A percentile compares a stretch with the other conserved stretches of the same genome.
These are phyloP conservation scores for Dissoconium aciculare DNA, from an alignment of 2,329 filamentous ascomycete genomes.

Conservation along the genomic window DNA sequence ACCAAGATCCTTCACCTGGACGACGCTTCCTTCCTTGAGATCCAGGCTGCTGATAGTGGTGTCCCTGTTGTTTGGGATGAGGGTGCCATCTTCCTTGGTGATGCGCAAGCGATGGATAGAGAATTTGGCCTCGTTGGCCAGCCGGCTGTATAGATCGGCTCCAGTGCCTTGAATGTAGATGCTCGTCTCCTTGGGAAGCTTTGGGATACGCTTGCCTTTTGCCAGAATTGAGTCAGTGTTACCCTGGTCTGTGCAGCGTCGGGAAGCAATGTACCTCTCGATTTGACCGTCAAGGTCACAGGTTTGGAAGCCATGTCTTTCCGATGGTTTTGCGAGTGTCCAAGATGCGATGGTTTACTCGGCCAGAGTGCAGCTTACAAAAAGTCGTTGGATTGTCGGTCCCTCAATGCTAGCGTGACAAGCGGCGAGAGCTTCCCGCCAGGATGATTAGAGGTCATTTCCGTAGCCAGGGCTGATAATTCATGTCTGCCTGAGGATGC, in stretches of 20 bases:
- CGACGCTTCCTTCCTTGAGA: constrained; percentile 42
- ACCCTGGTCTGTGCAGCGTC: too few relatives aligned
- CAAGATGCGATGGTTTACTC: neutral
- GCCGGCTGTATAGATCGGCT: constrained; percentile 41
- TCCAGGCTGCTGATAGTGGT: constrained; percentile 41
- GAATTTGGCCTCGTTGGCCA: constrained; percentile 40
- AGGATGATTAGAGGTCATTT: too few relatives aligned
- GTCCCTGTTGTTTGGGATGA: constrained; percentile 40
- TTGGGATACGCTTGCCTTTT: constrained; percentile 46
- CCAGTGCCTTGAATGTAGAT: constrained; percentile 37
- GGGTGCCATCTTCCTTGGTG: constrained; percentile 48
- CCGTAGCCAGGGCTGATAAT: too few relatives aligned
- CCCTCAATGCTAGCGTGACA: constrained; percentile 1
- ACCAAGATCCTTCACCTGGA: constrained; percentile 93
- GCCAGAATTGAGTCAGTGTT: too few relatives aligned
- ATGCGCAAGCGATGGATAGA: constrained; percentile 47
- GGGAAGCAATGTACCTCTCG: constrained; percentile 31
- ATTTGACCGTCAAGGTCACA: constrained; percentile 31
- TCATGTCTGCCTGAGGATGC: too few relatives aligned
- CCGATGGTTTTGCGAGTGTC: constrained; percentile 1
- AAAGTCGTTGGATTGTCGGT: too few relatives aligned
- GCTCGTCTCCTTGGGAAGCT: constrained; percentile 42
- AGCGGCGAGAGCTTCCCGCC: too few relatives aligned
- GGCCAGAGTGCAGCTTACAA: too few relatives aligned
- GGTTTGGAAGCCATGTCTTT: constrained; percentile 31